Conservation (phyloP, 129 eudicot species). For the Artemisia argyi region DNA sequence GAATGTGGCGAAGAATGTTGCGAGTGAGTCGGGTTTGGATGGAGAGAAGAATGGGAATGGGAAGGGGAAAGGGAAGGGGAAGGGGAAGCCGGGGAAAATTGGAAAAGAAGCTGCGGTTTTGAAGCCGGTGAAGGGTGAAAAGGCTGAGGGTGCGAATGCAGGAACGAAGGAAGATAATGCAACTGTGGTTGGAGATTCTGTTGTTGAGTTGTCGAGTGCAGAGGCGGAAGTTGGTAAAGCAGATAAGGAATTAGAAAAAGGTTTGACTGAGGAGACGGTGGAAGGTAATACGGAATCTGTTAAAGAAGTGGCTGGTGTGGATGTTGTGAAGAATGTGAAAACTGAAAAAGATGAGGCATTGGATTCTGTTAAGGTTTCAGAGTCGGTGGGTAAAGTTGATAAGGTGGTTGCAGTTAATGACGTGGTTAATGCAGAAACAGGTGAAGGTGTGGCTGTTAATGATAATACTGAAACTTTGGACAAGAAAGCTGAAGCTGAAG, state of each 20-base stretch:
- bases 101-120: constrained; percentile 23
- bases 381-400: constrained; percentile 19
- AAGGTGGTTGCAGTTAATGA: constrained; percentile 27
- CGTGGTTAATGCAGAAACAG: background rate
- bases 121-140: constrained; percentile 1
- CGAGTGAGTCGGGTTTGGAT: background rate
- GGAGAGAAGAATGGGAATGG: constrained; percentile 4
- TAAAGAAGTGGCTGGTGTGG: constrained; percentile 24
- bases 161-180: constrained; percentile 13
- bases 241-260: constrained; percentile 6
- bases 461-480: constrained; percentile 23
- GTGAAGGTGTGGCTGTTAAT: constrained; percentile 2
- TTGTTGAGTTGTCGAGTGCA: background rate
- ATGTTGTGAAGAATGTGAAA: constrained; percentile 19
- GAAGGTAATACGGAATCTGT: constrained; percentile 14
- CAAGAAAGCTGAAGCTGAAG: constrained; percentile 20
- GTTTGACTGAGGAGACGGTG: constrained; percentile 22
- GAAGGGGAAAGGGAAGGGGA: background rate
- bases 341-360: constrained; percentile 24
- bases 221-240: background rate
- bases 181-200: background rate
- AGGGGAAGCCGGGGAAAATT: constrained; percentile 14
- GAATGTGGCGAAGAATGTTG: constrained; percentile 11
- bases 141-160: constrained; percentile 3
- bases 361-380: constrained; percentile 23